Conservation (phyloP, 108 stramenopile genomes). For the Asterionellopsis glacialis region DNA sequence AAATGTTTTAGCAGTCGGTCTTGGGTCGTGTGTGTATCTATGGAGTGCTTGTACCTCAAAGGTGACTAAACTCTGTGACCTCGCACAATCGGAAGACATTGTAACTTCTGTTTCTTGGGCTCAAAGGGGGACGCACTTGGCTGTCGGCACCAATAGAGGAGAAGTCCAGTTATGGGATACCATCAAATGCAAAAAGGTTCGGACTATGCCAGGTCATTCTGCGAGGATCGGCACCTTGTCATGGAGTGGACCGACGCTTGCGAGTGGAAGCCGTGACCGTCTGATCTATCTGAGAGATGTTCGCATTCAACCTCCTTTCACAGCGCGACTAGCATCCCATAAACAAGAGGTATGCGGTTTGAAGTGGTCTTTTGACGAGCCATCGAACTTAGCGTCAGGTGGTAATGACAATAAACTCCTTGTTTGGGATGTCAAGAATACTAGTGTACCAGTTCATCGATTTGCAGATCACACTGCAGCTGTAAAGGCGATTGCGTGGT, state of each 20-base stretch:
- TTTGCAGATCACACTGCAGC: slow-evolving; percentile 96
- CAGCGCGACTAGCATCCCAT: slow-evolving; percentile 73
- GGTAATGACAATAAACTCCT: slow-evolving; percentile 98
- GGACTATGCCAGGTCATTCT: slow-evolving; percentile 84
- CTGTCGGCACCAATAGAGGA: slow-evolving; percentile 87
- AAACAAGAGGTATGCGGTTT: slow-evolving; percentile 98
- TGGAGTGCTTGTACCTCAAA: slow-evolving; percentile 92
- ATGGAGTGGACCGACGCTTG: slow-evolving; percentile 85
- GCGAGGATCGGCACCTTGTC: slow-evolving; percentile 89
- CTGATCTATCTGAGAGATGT: slow-evolving; percentile 89
- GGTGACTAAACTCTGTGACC: slow-evolving; percentile 89
- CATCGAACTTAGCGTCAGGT: slow-evolving; percentile 85
- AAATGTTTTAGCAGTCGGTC: slow-evolving; percentile 97
- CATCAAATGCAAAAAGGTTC: slow-evolving; percentile 67
- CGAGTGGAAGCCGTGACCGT: slow-evolving; percentile 92
- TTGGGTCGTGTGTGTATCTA: slow-evolving; percentile 90
- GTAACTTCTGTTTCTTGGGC: slow-evolving; percentile 95
- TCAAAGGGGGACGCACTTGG: slow-evolving; percentile 85
- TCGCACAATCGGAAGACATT: slow-evolving; percentile 45
- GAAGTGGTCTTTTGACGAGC: slow-evolving; percentile 93
- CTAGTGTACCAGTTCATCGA: slow-evolving; percentile 47
- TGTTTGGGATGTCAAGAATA: slow-evolving; percentile 89
- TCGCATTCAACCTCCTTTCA: slow-evolving; percentile 56
- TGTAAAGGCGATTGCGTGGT: slow-evolving; percentile 99
- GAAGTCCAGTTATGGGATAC: slow-evolving; percentile 94